These are phyloP conservation scores for Fragilaria crotonensis DNA, from an alignment of 108 stramenopile genomes.

Conservation along the genomic window DNA sequence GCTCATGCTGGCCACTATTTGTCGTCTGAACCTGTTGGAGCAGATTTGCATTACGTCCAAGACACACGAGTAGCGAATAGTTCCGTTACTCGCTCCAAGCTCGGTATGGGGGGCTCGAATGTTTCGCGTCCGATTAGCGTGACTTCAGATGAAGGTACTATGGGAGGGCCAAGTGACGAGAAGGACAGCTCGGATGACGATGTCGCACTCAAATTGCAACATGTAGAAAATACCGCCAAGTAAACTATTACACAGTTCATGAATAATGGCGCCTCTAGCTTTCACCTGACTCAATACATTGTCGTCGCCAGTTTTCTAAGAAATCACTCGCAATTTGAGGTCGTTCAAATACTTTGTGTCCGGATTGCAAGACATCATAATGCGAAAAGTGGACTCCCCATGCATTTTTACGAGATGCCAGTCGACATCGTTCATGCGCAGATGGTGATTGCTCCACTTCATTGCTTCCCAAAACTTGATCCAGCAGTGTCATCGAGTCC, in stretches of 20 bases:
- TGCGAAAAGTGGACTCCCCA: background rate
- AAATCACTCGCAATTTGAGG: background rate
- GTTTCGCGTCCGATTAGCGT: background rate
- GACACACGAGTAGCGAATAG: background rate
- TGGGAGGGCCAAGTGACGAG: background rate
- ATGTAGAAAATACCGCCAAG: background rate
- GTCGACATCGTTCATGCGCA: too few species aligned
- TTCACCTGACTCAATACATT: background rate
- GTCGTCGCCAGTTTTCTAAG: background rate
- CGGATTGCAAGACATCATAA: background rate
- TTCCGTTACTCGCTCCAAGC: background rate
- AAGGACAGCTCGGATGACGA: background rate
- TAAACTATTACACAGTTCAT: background rate
- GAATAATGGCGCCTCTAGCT: background rate
- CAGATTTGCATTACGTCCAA: constrained; percentile 1
- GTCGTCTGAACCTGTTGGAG: constrained; percentile 1
- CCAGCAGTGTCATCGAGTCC: too few species aligned
- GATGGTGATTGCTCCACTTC: too few species aligned
- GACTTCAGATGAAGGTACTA: background rate
- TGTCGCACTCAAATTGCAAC: background rate
- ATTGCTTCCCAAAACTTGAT: too few species aligned
- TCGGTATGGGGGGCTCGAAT: background rate
- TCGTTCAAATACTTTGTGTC: background rate
- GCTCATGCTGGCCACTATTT: background rate
- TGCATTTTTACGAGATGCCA: too few species aligned